Evolutionary conservation across 768 basidiomycete genomes (phyloP).

Genomic region (Kwoniella sp.): DNA sequence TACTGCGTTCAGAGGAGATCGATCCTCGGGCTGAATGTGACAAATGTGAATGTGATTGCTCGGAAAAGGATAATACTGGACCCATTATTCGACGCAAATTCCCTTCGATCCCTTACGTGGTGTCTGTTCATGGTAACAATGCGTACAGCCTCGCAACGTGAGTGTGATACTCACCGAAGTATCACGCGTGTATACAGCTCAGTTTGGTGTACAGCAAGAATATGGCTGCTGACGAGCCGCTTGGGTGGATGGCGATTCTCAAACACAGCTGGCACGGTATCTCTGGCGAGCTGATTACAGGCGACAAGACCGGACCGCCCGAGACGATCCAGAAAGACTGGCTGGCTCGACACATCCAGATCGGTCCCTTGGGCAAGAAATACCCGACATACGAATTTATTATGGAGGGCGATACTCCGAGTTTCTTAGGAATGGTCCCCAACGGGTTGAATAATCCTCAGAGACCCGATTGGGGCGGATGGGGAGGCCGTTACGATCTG

Average conservation of each 20-base stretch:
- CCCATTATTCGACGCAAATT: conserved; percentile 13
- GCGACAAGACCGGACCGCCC: conserved; percentile 1
- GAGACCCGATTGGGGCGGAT: conserved; percentile 11
- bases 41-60: too few relatives aligned
- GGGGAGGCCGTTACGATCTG: conserved; percentile 15
- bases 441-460: conserved; percentile 9
- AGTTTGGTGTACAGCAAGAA: too few relatives aligned
- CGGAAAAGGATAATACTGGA: conserved; percentile 12
- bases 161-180: not conserved
- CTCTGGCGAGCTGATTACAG: not conserved
- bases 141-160: conserved; percentile 8
- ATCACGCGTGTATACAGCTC: too few relatives aligned
- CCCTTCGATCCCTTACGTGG: conserved; percentile 9
- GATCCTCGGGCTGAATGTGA: too few relatives aligned
- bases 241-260: too few relatives aligned
- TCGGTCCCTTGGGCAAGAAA: conserved; percentile 1
- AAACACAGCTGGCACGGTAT: not conserved
- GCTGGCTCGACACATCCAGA: conserved; percentile 14
- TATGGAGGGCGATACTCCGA: conserved; percentile 16
- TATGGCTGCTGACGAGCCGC: too few relatives aligned
- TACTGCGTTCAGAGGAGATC: too few relatives aligned
- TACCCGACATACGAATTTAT: conserved; percentile 3
- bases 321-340: conserved; percentile 3
- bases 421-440: not conserved
- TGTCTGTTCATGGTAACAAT: conserved; percentile 14